Percentiles rank a stretch among this genome's conserved stretches.
phyloP scores from a whole-genome alignment of 1,139 yeast genomes.

The Suhomyces wounanorum region DNA sequence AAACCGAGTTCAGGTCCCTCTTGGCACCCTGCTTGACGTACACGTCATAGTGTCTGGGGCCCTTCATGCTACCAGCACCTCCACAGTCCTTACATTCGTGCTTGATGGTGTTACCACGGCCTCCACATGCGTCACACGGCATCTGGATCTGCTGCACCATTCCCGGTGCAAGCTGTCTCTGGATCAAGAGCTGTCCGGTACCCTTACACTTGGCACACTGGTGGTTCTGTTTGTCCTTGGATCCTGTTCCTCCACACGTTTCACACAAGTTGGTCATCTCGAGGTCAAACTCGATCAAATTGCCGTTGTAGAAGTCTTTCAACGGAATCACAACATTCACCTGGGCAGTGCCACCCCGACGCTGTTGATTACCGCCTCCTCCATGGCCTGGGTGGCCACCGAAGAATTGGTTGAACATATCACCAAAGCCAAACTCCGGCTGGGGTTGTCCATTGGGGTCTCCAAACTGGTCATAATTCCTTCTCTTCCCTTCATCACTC shows the following conservation, averaged over 20 bases:
- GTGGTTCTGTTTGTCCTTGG: conserved; percentile 71
- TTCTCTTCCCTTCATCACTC: conserved; percentile 70
- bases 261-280: conserved; percentile 75
- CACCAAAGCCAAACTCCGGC: conserved; percentile 45
- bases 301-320: conserved; percentile 71
- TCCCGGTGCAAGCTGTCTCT: conserved; percentile 83
- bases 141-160: conserved; percentile 85
- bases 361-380: conserved; percentile 25
- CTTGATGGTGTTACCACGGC: conserved; percentile 68
- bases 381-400: conserved; percentile 50
- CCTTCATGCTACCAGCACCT: conserved; percentile 67
- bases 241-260: conserved; percentile 80
- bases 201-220: conserved; percentile 74
- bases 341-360: conserved; percentile 65
- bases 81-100: conserved; percentile 67
- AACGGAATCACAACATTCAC: conserved; percentile 59
- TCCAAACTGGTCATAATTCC: conserved; percentile 77
- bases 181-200: conserved; percentile 64
- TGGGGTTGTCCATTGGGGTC: conserved; percentile 66
- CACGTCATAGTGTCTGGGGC: conserved; percentile 57
- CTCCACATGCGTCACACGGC: conserved; percentile 77
- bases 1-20: conserved; percentile 57
- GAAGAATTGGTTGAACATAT: conserved; percentile 74
- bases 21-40: conserved; percentile 72
- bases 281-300: conserved; percentile 59